Evolutionary conservation across 768 basidiomycete genomes (phyloP).

Genomic region (Lyophyllum decastes): DNA sequence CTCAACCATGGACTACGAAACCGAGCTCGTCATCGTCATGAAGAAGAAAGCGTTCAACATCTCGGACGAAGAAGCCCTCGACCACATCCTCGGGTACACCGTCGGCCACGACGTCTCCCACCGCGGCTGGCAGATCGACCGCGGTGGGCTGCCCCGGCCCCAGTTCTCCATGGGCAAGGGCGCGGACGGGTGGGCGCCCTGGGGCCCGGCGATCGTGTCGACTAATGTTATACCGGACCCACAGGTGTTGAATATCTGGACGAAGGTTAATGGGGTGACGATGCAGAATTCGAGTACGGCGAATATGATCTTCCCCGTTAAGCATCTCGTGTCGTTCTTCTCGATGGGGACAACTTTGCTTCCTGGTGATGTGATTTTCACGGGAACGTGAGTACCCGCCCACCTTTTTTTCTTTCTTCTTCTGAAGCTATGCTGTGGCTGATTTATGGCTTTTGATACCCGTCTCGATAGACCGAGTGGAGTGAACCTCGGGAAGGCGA

Average conservation of each 20-base stretch:
- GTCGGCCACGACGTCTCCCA: slow-evolving; percentile 42
- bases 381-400: slow-evolving; percentile 33
- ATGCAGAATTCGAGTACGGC: slow-evolving; percentile 38
- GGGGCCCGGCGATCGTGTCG: slow-evolving; percentile 39
- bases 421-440: no score
- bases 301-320: slow-evolving; percentile 41
- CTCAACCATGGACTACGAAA: slow-evolving; percentile 41
- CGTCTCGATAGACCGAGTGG: slow-evolving; percentile 30
- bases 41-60: slow-evolving; percentile 42
- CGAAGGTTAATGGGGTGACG: slow-evolving; percentile 38
- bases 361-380: slow-evolving; percentile 43
- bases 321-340: slow-evolving; percentile 38
- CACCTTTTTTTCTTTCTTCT: background rate
- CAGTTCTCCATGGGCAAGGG: slow-evolving; percentile 44
- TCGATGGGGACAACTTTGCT: slow-evolving; percentile 41
- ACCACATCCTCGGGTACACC: slow-evolving; percentile 39
- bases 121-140: slow-evolving; percentile 42
- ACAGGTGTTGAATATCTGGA: slow-evolving; percentile 36
- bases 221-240: slow-evolving; percentile 36
- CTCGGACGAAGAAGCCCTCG: slow-evolving; percentile 39
- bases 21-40: slow-evolving; percentile 41
- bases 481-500: slow-evolving; percentile 31
- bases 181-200: slow-evolving; percentile 42
- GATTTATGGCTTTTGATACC: background rate
- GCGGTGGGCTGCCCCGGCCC: slow-evolving; percentile 39